Conservation (phyloP, 306 rosid genomes). For the Cyclanthera cordifolia region DNA sequence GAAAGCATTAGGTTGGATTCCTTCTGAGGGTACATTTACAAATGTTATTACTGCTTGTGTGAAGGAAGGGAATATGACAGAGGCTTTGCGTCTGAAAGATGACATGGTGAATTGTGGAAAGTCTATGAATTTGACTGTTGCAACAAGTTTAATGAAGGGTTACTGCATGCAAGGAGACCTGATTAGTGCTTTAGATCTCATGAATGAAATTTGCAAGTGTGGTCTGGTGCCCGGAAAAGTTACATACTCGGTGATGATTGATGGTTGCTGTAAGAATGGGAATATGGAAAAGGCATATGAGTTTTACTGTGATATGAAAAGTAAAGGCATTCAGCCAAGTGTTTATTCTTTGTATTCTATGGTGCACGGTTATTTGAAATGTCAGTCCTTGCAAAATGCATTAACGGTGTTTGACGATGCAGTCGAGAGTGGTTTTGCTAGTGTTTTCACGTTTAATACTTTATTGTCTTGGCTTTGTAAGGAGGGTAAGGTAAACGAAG, state of each 20-base stretch:
- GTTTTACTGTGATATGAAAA: conserved; percentile 51
- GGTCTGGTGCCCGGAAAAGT: conserved; percentile 37
- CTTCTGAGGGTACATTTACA: conserved; percentile 32
- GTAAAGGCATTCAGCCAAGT: conserved; percentile 31
- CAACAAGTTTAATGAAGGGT: conserved; percentile 52
- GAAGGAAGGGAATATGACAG: conserved; percentile 46
- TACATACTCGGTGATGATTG: conserved; percentile 43
- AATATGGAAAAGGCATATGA: conserved; percentile 47
- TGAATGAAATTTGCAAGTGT: conserved; percentile 25
- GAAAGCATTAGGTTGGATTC: conserved; percentile 52
- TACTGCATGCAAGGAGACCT: conserved; percentile 40
- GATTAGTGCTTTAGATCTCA: conserved; percentile 41
- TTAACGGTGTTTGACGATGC: conserved; percentile 49
- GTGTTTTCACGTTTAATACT: conserved; percentile 35
- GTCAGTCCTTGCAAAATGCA: conserved; percentile 32
- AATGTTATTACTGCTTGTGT: conserved; percentile 44
- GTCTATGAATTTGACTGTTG: conserved; percentile 35
- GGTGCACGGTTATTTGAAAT: conserved; percentile 36
- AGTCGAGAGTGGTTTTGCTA: conserved; percentile 37
- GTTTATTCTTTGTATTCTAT: conserved; percentile 31
- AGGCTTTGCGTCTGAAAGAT: conserved; percentile 50
- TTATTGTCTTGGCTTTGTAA: conserved; percentile 40
- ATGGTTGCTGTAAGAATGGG: conserved; percentile 43
- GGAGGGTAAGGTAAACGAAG: conserved; percentile 45
- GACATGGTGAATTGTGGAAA: conserved; percentile 49